A percentile compares a stretch with the other conserved stretches of the same genome.
phyloP scores from a whole-genome alignment of 1,139 yeast species.

The Candida sojae region DNA sequence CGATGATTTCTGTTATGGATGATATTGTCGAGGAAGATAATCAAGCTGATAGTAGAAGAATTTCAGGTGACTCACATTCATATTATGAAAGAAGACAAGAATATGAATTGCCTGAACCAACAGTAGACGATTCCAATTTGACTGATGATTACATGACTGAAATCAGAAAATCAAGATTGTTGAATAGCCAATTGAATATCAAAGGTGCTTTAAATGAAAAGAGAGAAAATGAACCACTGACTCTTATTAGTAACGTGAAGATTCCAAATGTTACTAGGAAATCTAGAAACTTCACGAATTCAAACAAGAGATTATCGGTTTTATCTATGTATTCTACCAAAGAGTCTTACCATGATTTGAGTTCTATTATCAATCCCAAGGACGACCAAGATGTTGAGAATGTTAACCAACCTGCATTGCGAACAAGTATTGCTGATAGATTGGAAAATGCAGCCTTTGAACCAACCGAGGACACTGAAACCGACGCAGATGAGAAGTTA shows the following conservation, averaged over 20 bases:
- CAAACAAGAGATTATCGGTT: slow-evolving; percentile 68
- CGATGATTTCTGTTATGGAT: slow-evolving; percentile 39
- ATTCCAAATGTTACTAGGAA: slow-evolving; percentile 73
- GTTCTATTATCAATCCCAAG: slow-evolving; percentile 47
- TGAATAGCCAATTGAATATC: slow-evolving; percentile 45
- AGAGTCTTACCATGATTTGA: slow-evolving; percentile 63
- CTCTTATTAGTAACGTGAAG: slow-evolving; percentile 58
- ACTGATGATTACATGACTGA: slow-evolving; percentile 49
- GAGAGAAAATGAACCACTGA: slow-evolving; percentile 21
- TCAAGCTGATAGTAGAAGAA: slow-evolving; percentile 13
- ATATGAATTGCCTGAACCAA: slow-evolving; percentile 42
- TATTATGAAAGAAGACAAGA: slow-evolving; percentile 20
- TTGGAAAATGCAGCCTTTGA: slow-evolving; percentile 40
- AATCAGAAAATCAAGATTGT: slow-evolving; percentile 44
- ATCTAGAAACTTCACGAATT: slow-evolving; percentile 60
- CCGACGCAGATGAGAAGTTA: slow-evolving; percentile 36
- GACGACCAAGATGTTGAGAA: slow-evolving; percentile 27
- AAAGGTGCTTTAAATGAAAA: slow-evolving; percentile 25
- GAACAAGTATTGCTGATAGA: slow-evolving; percentile 48
- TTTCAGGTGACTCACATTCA: slow-evolving; percentile 24
- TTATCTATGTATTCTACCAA: slow-evolving; percentile 70
- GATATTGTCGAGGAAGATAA: slow-evolving; percentile 16
- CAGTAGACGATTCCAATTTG: slow-evolving; percentile 38
- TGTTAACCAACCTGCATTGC: slow-evolving; percentile 31
- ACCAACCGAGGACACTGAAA: slow-evolving; percentile 27